These are phyloP conservation scores for Yamadazyma dendronema DNA, from an alignment of 1,139 yeast species.

Conservation along the genomic window DNA sequence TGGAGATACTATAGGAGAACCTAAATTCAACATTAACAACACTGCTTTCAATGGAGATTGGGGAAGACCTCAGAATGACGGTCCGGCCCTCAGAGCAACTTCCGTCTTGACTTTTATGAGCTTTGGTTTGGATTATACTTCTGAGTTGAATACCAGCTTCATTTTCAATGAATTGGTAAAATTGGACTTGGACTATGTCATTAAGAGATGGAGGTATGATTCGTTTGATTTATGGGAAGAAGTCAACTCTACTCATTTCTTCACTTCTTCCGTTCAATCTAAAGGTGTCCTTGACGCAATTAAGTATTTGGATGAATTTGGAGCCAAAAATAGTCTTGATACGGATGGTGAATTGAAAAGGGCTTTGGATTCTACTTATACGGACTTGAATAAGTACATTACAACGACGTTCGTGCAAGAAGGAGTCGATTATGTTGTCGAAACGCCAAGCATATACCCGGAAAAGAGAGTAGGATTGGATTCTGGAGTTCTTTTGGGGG, in stretches of 20 bases:
- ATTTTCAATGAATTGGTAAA: constrained; percentile 56
- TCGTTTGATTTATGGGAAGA: constrained; percentile 97
- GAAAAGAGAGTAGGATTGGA: constrained; percentile 68
- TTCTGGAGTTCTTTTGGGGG: constrained; percentile 71
- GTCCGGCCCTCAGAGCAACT: constrained; percentile 80
- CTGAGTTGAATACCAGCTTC: constrained; percentile 21
- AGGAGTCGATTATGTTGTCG: constrained; percentile 57
- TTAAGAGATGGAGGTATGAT: constrained; percentile 56
- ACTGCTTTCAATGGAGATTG: constrained; percentile 61
- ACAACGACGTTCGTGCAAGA: constrained; percentile 37
- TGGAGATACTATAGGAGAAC: constrained; percentile 69
- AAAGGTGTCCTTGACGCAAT: constrained; percentile 65
- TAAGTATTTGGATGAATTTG: constrained; percentile 29
- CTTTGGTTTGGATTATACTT: constrained; percentile 9
- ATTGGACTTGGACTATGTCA: constrained; percentile 68
- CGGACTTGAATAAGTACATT: constrained; percentile 36
- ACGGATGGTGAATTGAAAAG: constrained; percentile 20
- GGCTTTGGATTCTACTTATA: constrained; percentile 23
- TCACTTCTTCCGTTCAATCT: constrained; percentile 73
- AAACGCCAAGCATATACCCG: constrained; percentile 56
- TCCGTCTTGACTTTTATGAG: constrained; percentile 58
- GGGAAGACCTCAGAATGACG: constrained; percentile 98
- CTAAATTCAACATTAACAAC: constrained; percentile 73
- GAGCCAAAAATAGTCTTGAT: constrained; percentile 25
- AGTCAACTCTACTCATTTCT: constrained; percentile 68